phyloP scores from a whole-genome alignment of 148 eudicot species.

The Pharnaceum exiguum region DNA sequence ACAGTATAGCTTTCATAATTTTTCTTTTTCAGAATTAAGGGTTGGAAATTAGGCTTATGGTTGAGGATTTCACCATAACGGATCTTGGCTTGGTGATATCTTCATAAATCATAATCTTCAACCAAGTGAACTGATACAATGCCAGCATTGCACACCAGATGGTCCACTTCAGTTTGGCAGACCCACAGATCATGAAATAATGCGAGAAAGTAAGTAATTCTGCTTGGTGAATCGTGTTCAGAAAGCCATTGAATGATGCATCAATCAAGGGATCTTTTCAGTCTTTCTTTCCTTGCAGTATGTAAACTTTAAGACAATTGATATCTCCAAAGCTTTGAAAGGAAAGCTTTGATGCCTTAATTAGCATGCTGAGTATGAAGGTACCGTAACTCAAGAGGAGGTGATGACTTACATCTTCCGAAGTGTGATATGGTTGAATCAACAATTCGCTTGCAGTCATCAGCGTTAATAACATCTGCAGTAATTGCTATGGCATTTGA shows the following conservation, averaged over 20 bases:
- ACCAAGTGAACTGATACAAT: conserved; percentile 14
- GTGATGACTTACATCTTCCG: conserved; percentile 25
- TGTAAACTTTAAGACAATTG: no score
- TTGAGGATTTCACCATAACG: conserved; percentile 11
- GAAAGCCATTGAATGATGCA: no score
- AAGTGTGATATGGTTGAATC: conserved; percentile 16
- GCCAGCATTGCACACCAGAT: conserved; percentile 25
- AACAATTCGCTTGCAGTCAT: conserved; percentile 22
- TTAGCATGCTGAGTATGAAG: no score
- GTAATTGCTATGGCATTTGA: conserved; percentile 16
- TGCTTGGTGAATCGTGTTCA: no score
- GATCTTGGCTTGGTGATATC: conserved; percentile 9
- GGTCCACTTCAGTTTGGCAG: conserved; percentile 16
- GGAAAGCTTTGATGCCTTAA: no score
- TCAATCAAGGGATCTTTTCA: no score
- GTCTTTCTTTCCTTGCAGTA: no score
- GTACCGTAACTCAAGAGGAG: no score
- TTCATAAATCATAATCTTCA: conserved; percentile 19
- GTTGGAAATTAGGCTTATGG: no score
- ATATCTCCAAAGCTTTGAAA: no score
- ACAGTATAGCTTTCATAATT: not conserved
- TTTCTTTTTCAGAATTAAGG: no score
- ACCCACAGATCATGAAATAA: not conserved
- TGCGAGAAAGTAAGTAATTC: not conserved
- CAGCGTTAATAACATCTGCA: conserved; percentile 21